Percentiles rank a stretch among this genome's conserved stretches.
Evolutionary conservation across 2,329 filamentous ascomycete genomes (phyloP).

Genomic region (Endocalyx cinctus): DNA sequence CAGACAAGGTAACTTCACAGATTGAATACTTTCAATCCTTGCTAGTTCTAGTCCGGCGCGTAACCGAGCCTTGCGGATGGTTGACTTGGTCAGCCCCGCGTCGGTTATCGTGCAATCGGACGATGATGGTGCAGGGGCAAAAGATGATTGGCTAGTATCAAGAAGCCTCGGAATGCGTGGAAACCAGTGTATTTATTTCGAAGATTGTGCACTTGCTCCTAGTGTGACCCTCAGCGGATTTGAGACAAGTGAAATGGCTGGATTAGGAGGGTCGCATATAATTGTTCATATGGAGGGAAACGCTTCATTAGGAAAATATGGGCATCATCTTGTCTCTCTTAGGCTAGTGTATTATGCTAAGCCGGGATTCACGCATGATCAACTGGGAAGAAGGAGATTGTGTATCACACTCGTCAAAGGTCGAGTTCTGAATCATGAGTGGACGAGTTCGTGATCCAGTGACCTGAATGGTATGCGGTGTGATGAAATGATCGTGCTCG

Average conservation of each 20-base stretch:
- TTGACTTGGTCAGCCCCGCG: slow-evolving; percentile 35
- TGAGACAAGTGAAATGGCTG: too few species aligned
- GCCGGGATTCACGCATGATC: too few species aligned
- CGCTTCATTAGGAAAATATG: too few species aligned
- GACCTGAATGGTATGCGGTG: slow-evolving; percentile 42
- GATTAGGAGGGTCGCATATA: too few species aligned
- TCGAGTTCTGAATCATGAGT: too few species aligned
- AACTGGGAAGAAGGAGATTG: too few species aligned
- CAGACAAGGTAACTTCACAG: slow-evolving; percentile 14
- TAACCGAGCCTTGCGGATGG: slow-evolving; percentile 48
- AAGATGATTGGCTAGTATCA: slow-evolving; percentile 36
- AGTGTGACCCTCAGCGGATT: too few species aligned
- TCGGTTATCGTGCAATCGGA: slow-evolving; percentile 43
- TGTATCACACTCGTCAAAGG: too few species aligned
- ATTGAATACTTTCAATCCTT: slow-evolving; percentile 31
- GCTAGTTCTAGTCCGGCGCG: slow-evolving; percentile 42
- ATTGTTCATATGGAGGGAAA: too few species aligned
- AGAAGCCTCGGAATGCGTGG: slow-evolving; percentile 14
- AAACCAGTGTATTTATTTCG: slow-evolving; percentile 8
- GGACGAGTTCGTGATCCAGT: slow-evolving; percentile 38
- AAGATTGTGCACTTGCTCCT: slow-evolving; percentile 12
- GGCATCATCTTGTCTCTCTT: too few species aligned
- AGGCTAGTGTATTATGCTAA: too few species aligned
- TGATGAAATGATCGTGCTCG: slow-evolving; percentile 23
- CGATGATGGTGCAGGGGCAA: slow-evolving; percentile 29